Evolutionary conservation across 139 green algal genomes (phyloP), one percentile per base, ranked within the genome.

Genomic region (Eudorina sp.): DNA sequence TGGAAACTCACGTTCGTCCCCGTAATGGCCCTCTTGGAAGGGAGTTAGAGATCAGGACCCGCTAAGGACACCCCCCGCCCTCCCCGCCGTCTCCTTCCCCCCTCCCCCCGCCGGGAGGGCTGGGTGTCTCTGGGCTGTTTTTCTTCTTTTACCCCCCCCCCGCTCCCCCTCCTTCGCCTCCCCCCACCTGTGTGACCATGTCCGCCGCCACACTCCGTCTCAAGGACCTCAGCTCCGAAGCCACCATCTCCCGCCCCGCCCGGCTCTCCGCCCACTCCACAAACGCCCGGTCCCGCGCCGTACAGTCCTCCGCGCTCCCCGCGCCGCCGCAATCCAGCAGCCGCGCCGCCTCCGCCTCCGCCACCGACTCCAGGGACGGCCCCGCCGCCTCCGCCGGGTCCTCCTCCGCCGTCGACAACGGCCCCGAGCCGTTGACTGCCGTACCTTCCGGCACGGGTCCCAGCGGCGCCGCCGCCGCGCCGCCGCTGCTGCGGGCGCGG

Each of bases 211-310:
- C 90, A 16, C 53, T 40, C 2, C 88, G 76, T 36, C 94, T 88
- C 86, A 98, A 72, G 36, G 81, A 81, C 76, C 94, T 94, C 38
- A 98, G 93, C 92, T 97, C 95, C 8, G 86, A 66, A 1, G 94
- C 92, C 29, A 98, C 92, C 43, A 90, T 72, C 0, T 91, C 88
- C 9, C 93, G 91, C 14, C 95, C 96, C 19, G 62, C 69, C 34
- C 46, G 45, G 55, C 91, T 94, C 89, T 97, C 92, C 45, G 93
- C 95, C 96, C 96, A 98, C 0, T 82, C 90, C 89, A 98, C 85
- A 84, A 98, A 95, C 9, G 91, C 90, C 29, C 23, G 53, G 90
- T 97, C 94, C n/a, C 92, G 85, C 0, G 38, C 38, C 85, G 85
- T 34, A 46, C 79, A 60, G 1, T 40, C 69, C 19, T 80, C 83